phyloP scores from a whole-genome alignment of 306 rosid genomes.

The cucumber (Cucumis sativus) region DNA sequence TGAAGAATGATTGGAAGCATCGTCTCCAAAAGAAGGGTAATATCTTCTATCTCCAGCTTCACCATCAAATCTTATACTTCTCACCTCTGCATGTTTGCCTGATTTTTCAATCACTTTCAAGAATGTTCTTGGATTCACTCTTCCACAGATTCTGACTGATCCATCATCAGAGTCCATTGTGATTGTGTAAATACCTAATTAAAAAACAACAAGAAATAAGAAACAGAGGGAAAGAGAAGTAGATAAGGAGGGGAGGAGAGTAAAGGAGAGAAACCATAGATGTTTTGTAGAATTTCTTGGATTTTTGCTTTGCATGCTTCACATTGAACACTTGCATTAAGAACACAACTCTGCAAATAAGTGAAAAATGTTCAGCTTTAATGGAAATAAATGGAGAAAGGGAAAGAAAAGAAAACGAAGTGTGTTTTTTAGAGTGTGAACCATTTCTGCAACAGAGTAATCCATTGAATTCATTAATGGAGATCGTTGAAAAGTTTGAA shows the following conservation, averaged over 20 bases:
- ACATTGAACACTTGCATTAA: conserved; percentile 25
- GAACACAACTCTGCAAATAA: conserved; percentile 24
- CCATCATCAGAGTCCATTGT: conserved; percentile 22
- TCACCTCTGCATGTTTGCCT: conserved; percentile 27
- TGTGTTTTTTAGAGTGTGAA: not conserved
- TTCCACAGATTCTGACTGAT: conserved; percentile 23
- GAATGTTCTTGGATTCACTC: conserved; percentile 24
- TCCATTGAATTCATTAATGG: not conserved
- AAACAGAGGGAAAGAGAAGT: not conserved
- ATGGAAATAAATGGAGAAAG: not conserved
- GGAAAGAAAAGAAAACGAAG: not conserved
- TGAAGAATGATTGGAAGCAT: not conserved
- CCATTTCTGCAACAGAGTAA: not conserved
- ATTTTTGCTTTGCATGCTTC: conserved; percentile 25
- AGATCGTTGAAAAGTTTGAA: not conserved
- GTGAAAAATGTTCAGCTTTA: not conserved
- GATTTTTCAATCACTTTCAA: conserved; percentile 15
- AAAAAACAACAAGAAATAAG: not conserved
- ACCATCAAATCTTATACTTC: conserved; percentile 26
- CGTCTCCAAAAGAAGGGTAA: not conserved
- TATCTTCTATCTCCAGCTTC: conserved; percentile 15
- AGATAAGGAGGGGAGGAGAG: not conserved
- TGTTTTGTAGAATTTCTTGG: conserved; percentile 16
- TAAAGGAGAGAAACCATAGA: conserved; percentile 18
- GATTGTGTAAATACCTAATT: conserved; percentile 17